Percentiles rank a stretch among this genome's conserved stretches.
Conservation (phyloP, 495 filamentous ascomycete genomes). For the Talaromyces adpressus region DNA sequence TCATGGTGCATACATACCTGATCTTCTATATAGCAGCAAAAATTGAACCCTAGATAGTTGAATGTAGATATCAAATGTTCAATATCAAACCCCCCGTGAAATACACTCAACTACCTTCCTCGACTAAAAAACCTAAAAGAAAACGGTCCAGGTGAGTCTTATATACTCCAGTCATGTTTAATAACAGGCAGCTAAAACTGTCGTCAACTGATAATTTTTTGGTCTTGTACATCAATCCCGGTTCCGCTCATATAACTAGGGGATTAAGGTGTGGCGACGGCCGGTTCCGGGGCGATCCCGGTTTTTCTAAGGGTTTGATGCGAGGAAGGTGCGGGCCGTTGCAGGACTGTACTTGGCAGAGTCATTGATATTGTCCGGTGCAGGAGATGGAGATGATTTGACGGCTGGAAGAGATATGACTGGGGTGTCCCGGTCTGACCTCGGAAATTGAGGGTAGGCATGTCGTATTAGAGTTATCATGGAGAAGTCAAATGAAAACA, state of each 20-base stretch:
- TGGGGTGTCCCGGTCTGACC: no score
- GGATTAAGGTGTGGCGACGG: background rate
- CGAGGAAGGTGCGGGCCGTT: background rate
- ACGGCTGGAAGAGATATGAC: no score
- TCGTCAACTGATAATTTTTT: background rate
- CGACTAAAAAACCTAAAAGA: background rate
- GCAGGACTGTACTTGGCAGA: background rate
- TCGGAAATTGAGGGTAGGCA: no score
- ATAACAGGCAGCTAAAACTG: background rate
- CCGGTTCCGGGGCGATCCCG: background rate
- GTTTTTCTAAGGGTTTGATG: background rate
- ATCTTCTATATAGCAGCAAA: background rate
- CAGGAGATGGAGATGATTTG: no score
- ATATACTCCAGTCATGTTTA: background rate
- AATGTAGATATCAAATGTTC: background rate
- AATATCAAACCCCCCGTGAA: background rate
- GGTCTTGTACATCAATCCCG: background rate
- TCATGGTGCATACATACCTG: background rate
- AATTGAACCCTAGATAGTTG: background rate
- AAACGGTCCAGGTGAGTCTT: background rate
- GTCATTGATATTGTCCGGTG: no score
- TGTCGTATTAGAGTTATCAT: no score
- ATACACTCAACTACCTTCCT: background rate
- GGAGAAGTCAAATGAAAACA: no score
- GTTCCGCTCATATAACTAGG: background rate